Percentiles rank a stretch among this genome's conserved stretches.
phyloP scores from a whole-genome alignment of 2,329 filamentous ascomycete species.

The Emydomyces testavorans region DNA sequence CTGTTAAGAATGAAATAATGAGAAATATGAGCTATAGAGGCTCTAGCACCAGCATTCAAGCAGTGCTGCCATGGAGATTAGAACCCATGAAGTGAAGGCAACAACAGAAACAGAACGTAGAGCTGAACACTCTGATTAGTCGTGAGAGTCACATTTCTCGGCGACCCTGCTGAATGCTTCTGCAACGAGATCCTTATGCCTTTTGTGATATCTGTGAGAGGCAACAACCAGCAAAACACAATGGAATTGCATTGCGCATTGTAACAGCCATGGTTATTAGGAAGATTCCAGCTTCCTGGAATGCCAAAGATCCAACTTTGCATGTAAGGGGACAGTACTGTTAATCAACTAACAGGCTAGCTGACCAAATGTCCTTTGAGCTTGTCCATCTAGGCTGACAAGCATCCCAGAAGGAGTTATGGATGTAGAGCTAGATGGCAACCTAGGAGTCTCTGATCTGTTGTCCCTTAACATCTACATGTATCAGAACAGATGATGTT shows the following conservation, averaged over 20 bases:
- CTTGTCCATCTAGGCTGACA: too few species aligned
- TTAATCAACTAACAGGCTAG: neutral
- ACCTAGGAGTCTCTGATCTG: too few species aligned
- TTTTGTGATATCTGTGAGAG: neutral
- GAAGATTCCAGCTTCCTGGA: neutral
- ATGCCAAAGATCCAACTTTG: neutral
- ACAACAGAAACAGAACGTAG: constrained; percentile 1
- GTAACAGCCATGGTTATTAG: neutral
- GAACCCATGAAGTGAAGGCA: constrained; percentile 1
- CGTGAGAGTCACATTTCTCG: constrained; percentile 4
- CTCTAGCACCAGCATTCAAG: neutral
- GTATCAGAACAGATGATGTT: too few species aligned
- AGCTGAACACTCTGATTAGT: neutral
- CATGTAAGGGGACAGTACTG: neutral
- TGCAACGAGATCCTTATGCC: neutral
- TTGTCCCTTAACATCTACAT: too few species aligned
- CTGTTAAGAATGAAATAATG: neutral
- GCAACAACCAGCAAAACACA: neutral
- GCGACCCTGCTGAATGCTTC: neutral
- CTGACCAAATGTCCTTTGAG: too few species aligned
- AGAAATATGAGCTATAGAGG: neutral
- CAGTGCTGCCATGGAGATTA: neutral
- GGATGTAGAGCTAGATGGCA: too few species aligned
- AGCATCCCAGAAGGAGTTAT: too few species aligned
- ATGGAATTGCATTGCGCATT: neutral